Percentiles rank a stretch among this genome's conserved stretches.
phyloP scores from a whole-genome alignment of 768 basidiomycete species.

The Mycena rebaudengoi region DNA sequence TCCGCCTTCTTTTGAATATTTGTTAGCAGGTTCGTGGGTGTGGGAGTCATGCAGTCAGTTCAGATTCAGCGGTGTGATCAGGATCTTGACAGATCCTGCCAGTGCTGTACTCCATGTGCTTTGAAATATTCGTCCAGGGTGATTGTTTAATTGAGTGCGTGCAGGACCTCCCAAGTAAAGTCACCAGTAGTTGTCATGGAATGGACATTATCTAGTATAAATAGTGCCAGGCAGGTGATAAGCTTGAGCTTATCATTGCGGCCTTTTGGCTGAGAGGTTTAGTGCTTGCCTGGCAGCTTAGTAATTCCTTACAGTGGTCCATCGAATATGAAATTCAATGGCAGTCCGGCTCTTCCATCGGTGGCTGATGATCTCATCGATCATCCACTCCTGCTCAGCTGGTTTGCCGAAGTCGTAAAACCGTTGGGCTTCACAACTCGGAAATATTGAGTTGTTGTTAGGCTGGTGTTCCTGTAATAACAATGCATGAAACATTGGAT shows the following conservation, averaged over 20 bases:
- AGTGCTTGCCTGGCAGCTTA: too few relatives aligned
- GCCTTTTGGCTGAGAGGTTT: too few relatives aligned
- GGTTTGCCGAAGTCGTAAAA: background rate
- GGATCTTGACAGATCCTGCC: background rate
- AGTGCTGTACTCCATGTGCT: background rate
- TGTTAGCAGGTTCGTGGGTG: too few relatives aligned
- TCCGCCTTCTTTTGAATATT: too few relatives aligned
- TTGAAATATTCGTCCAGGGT: background rate
- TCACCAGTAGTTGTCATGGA: too few relatives aligned
- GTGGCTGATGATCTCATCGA: background rate
- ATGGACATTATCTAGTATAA: too few relatives aligned
- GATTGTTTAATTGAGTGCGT: background rate
- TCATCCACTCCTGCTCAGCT: background rate
- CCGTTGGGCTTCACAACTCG: conserved; percentile 25
- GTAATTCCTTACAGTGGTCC: too few relatives aligned
- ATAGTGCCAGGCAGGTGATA: too few relatives aligned
- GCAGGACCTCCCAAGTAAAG: background rate
- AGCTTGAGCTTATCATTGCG: too few relatives aligned
- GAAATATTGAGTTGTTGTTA: conserved; percentile 46
- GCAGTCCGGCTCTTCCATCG: conserved; percentile 18
- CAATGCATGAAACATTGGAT: conserved; percentile 44
- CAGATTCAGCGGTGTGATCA: too few relatives aligned
- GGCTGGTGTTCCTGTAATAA: conserved; percentile 36
- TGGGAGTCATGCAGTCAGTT: too few relatives aligned
- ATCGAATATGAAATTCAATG: conserved; percentile 39